Evolutionary conservation across 164 flowering plant genomes (phyloP).

Genomic region (Malania oleifera): DNA sequence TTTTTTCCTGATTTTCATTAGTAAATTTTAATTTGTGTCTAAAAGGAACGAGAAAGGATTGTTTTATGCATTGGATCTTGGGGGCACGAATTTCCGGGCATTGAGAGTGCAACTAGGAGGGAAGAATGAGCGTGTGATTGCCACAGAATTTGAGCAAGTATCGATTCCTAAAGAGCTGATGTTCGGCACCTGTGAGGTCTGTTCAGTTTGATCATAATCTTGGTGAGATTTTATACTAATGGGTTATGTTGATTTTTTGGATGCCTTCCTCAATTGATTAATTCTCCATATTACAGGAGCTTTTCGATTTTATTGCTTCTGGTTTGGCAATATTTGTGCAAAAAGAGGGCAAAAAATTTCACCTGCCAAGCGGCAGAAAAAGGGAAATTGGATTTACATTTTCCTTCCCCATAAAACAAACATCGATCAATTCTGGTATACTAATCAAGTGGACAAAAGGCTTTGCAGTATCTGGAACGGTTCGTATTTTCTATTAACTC

Average conservation of each 20-base stretch:
- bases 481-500: constrained; percentile 25
- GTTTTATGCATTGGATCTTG: constrained; percentile 90
- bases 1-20: too few relatives aligned
- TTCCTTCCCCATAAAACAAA: constrained; percentile 88
- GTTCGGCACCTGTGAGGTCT: constrained; percentile 82
- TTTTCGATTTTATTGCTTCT: constrained; percentile 83
- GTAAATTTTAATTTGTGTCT: constrained; percentile 1
- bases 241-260: too few relatives aligned
- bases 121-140: constrained; percentile 50
- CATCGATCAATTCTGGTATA: constrained; percentile 75
- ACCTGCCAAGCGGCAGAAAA: constrained; percentile 43
- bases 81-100: constrained; percentile 91
- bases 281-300: constrained; percentile 33
- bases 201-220: constrained; percentile 4
- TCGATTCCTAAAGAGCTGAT: constrained; percentile 75
- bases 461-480: constrained; percentile 83
- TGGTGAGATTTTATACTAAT: neutral
- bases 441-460: constrained; percentile 94
- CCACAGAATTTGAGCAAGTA: constrained; percentile 72
- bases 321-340: constrained; percentile 52
- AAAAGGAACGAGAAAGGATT: constrained; percentile 79
- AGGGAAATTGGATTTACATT: constrained; percentile 91
- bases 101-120: constrained; percentile 85
- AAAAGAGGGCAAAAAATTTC: constrained; percentile 55
- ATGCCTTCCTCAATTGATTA: neutral